phyloP scores from a whole-genome alignment of 140 eudicot species.

The Oenanthe javanica region DNA sequence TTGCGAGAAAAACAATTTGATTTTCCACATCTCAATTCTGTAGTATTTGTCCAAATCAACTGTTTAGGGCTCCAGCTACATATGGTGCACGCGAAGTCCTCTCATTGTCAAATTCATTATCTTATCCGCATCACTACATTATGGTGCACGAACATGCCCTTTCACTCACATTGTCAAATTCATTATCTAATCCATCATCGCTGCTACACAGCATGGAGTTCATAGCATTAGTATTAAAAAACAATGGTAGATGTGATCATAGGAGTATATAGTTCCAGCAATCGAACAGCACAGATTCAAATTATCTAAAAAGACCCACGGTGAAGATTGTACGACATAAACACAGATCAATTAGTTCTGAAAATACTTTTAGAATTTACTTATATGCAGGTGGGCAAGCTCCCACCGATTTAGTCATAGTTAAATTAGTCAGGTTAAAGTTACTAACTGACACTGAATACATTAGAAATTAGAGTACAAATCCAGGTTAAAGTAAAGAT shows the following conservation, averaged over 20 bases:
- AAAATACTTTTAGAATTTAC: neutral
- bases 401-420: neutral
- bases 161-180: slow-evolving; percentile 44
- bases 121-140: slow-evolving; percentile 75
- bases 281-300: neutral
- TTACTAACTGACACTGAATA: neutral
- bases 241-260: neutral
- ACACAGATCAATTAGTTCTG: neutral
- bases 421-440: neutral
- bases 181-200: slow-evolving; percentile 72
- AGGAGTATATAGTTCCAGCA: neutral
- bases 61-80: slow-evolving; percentile 29
- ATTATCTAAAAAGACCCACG: neutral
- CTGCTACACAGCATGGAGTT: slow-evolving; percentile 29
- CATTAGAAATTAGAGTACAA: neutral
- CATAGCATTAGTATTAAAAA: neutral
- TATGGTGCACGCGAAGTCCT: slow-evolving; percentile 66
- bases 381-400: neutral
- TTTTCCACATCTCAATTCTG: neutral
- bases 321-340: neutral
- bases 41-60: neutral
- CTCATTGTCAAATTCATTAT: slow-evolving; percentile 52
- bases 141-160: slow-evolving; percentile 77
- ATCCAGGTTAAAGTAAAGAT: neutral
- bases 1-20: neutral